A percentile compares a stretch with the other conserved stretches of the same genome.
These are phyloP conservation scores for Omphalotus guepiniiformis DNA, from an alignment of 768 basidiomycete species.

Conservation along the genomic window DNA sequence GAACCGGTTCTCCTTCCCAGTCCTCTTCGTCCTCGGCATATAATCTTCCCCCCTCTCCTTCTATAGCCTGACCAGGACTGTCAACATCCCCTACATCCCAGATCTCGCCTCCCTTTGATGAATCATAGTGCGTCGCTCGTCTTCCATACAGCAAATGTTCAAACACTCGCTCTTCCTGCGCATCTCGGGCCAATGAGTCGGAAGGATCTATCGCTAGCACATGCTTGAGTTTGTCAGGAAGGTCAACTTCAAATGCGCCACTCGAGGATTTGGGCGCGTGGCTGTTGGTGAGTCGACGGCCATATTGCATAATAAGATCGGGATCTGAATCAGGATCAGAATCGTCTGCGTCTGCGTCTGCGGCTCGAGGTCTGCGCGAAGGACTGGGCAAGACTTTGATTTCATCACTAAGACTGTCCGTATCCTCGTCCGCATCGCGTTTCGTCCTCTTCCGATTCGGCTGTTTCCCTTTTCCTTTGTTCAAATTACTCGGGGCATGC, in stretches of 20 bases:
- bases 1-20: conserved; percentile 81
- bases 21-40: conserved; percentile 48
- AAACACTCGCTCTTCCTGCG: conserved; percentile 51
- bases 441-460: conserved; percentile 11
- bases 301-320: conserved; percentile 26
- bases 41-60: conserved; percentile 19
- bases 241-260: conserved; percentile 45
- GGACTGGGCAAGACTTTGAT: conserved; percentile 31
- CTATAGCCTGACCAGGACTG: conserved; percentile 30
- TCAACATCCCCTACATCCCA: conserved; percentile 66
- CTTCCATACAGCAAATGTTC: conserved; percentile 57
- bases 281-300: conserved; percentile 20
- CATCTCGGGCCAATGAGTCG: conserved; percentile 33
- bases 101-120: conserved; percentile 63
- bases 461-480: conserved; percentile 32
- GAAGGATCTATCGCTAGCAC: conserved; percentile 58
- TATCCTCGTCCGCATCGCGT: conserved; percentile 25
- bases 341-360: conserved; percentile 19
- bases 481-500: neutral
- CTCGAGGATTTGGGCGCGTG: conserved; percentile 23
- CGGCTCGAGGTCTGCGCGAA: neutral
- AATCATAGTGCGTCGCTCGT: conserved; percentile 53
- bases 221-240: conserved; percentile 63
- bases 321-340: conserved; percentile 27
- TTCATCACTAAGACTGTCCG: conserved; percentile 22